Base-by-base conservation (phyloP, 805 yeast species). In the Metschnikowia rubicola region DNA sequence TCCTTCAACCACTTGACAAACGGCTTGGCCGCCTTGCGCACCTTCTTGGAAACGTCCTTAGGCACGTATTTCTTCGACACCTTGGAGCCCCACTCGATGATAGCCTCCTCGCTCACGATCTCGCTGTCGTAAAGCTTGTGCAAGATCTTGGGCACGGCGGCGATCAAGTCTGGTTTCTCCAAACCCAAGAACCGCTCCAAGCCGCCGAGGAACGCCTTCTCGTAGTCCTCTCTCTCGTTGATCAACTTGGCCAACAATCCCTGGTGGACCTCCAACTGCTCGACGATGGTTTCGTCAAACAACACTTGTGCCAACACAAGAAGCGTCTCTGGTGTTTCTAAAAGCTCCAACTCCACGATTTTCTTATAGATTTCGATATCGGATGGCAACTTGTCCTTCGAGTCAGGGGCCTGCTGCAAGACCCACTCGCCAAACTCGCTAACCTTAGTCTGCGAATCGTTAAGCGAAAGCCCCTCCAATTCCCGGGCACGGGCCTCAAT, bases 1-100 rank as follows among this genome's bases (percentile, higher is more conserved):
- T 87, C 91, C 64, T 89, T 84, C 57, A 94, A 80, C 99, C 99
- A 94, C 56, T 86, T 83, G 54, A 94, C 74, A 72, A 94, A 94
- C 30, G 98, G 96, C 71, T 90, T 91, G 51, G 97, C 97, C 39
- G 97, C 94, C 71, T 84, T 88, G 70, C 97, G 87, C 43, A 91
- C 96, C 78, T 88, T 92, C 75, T 92, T 92, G 44, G 95, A 85
- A 31, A 83, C 77, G 39, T 89, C 96, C 74, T 92, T 94, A 52
- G 95, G 87, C 51, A 94, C 97, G 61, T 84, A 94, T 69, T 90
- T 91, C 76, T 90, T 90, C 44, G 96, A 86, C 41, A 88, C 91
- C 70, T 83, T 90, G 43, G 92, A 79, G 62, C 97, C 97, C 89
- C 96, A 94, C 40, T 79, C 79, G 58, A 77, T 66, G 42, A 89